Evolutionary conservation across 2,329 filamentous ascomycete species (phyloP).

Genomic region (Thelonectria olida): DNA sequence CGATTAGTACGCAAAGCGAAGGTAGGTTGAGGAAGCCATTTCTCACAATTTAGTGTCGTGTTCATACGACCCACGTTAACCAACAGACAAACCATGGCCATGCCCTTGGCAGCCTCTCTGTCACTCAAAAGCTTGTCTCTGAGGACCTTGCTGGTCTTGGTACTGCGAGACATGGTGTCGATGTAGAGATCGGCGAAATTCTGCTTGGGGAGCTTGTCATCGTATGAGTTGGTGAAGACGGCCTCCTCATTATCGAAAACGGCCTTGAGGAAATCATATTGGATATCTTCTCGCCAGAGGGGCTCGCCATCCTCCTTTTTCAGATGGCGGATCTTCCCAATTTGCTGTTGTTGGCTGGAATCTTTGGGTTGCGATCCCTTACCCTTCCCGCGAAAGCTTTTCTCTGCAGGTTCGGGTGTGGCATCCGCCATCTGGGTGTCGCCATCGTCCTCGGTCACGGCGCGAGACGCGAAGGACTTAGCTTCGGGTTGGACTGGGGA

Average conservation of each 20-base stretch:
- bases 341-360: conserved; percentile 47
- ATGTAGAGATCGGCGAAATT: conserved; percentile 97
- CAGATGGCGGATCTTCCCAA: conserved; percentile 81
- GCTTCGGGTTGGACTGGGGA: conserved; percentile 54
- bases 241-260: conserved; percentile 78
- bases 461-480: conserved; percentile 58
- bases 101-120: conserved; percentile 90
- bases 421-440: conserved; percentile 53
- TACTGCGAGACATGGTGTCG: conserved; percentile 97
- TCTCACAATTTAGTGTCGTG: conserved; percentile 93
- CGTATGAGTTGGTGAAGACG: conserved; percentile 94
- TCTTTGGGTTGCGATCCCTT: conserved; percentile 48
- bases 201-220: conserved; percentile 66
- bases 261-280: conserved; percentile 83
- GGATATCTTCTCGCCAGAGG: conserved; percentile 87
- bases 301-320: conserved; percentile 92
- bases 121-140: conserved; percentile 96
- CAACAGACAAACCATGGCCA: conserved; percentile 98
- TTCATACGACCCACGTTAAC: conserved; percentile 99
- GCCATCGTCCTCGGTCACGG: conserved; percentile 58
- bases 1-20: conserved; percentile 27
- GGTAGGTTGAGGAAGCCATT: background rate
- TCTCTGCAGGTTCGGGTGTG: conserved; percentile 55
- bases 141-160: conserved; percentile 98
- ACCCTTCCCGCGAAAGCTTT: conserved; percentile 47